Percentiles rank a stretch among this genome's conserved stretches.
These are phyloP conservation scores for Neurospora tetrasperma DNA, from an alignment of 495 filamentous ascomycete genomes.

Conservation along the genomic window DNA sequence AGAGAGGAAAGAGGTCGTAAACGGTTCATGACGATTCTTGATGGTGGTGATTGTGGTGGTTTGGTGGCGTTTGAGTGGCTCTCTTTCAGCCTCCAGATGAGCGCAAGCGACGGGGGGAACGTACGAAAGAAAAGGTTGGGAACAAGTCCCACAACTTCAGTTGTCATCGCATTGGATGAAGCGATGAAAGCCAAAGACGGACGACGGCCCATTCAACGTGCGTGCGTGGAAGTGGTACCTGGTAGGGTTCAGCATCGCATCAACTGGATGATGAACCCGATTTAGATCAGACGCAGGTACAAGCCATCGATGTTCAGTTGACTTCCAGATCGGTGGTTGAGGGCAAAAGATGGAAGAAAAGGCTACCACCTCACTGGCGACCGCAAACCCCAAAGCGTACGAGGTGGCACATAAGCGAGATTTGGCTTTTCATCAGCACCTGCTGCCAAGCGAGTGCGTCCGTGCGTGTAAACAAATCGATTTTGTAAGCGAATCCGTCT, in stretches of 20 bases:
- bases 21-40: neutral
- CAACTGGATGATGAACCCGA: neutral
- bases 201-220: neutral
- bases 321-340: neutral
- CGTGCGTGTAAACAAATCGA: neutral
- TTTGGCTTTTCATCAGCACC: neutral
- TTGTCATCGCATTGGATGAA: neutral
- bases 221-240: neutral
- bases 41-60: neutral
- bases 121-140: neutral
- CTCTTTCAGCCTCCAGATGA: neutral
- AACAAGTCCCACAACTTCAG: neutral
- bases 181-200: neutral
- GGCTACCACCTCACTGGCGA: neutral
- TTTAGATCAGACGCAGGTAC: conserved; percentile 11
- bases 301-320: neutral
- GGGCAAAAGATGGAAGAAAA: neutral
- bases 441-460: neutral
- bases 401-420: neutral
- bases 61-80: neutral
- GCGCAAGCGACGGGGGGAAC: neutral
- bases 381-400: neutral
- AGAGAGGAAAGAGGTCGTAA: neutral
- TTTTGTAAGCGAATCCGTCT: no score
- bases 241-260: no score